Evolutionary conservation across 257 asterid genomes (phyloP).

Genomic region (Solanum infundibuliforme): DNA sequence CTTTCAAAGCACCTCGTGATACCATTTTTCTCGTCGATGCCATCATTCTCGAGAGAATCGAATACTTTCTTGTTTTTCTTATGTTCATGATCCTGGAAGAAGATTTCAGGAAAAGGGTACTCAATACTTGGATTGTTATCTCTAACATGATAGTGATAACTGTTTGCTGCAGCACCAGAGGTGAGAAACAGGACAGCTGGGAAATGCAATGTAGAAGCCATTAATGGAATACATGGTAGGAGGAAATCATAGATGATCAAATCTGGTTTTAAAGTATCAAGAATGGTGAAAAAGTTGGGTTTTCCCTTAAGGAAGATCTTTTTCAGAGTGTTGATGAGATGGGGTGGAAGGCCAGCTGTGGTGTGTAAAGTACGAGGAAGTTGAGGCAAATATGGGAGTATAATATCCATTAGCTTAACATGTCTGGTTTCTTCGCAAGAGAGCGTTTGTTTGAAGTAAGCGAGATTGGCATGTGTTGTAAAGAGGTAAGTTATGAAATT

Average conservation of each 20-base stretch:
- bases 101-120: conserved; percentile 39
- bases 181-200: conserved; percentile 44
- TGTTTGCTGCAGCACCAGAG: conserved; percentile 27
- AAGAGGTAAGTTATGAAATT: conserved; percentile 40
- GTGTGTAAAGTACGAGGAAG: conserved; percentile 54
- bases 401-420: conserved; percentile 43
- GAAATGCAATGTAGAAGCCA: conserved; percentile 18
- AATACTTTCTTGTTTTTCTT: not conserved
- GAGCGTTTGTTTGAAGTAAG: conserved; percentile 16
- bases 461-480: conserved; percentile 39
- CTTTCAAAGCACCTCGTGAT: conserved; percentile 10
- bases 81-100: conserved; percentile 17
- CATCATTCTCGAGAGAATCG: not conserved
- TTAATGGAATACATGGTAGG: conserved; percentile 48
- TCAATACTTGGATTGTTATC: not conserved
- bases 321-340: conserved; percentile 33
- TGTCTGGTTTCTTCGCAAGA: conserved; percentile 26
- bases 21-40: conserved; percentile 5
- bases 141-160: conserved; percentile 6
- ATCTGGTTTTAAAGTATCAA: conserved; percentile 44
- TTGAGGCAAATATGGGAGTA: conserved; percentile 29
- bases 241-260: conserved; percentile 47
- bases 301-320: conserved; percentile 29
- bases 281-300: conserved; percentile 25
- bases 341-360: conserved; percentile 61